Evolutionary conservation across 106 monocot species (phyloP).

Genomic region (Cymbidium sinense): DNA sequence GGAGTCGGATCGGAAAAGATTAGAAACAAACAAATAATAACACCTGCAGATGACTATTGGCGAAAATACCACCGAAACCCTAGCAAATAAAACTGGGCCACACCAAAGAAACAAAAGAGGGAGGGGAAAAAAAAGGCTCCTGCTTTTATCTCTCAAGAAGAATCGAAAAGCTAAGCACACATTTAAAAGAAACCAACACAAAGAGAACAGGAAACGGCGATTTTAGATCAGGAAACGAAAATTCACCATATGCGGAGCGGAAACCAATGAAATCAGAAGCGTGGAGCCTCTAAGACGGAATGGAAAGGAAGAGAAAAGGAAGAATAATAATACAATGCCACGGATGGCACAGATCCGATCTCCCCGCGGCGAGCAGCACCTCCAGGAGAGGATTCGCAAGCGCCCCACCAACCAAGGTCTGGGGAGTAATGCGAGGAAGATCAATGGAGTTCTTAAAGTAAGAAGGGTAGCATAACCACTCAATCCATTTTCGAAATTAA

Average conservation of each 20-base stretch:
- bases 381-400: background rate
- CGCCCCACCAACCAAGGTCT: background rate
- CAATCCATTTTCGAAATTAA: background rate
- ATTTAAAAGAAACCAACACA: background rate
- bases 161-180: background rate
- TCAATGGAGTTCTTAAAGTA: background rate
- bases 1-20: background rate
- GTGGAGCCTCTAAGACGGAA: background rate
- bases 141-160: slow-evolving; percentile 3
- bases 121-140: background rate
- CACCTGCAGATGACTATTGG: background rate
- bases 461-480: background rate
- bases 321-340: background rate
- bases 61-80: background rate
- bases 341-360: background rate
- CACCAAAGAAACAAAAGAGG: background rate
- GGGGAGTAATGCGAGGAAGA: background rate
- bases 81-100: background rate
- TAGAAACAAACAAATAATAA: background rate
- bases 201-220: background rate
- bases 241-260: background rate
- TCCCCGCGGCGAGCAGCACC: background rate
- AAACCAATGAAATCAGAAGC: background rate
- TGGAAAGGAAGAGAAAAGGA: background rate
- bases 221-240: background rate